Percentiles rank a stretch among this genome's conserved stretches.
phyloP scores from a whole-genome alignment of 169 alveolate genomes.

The Nephromyces sp. region DNA sequence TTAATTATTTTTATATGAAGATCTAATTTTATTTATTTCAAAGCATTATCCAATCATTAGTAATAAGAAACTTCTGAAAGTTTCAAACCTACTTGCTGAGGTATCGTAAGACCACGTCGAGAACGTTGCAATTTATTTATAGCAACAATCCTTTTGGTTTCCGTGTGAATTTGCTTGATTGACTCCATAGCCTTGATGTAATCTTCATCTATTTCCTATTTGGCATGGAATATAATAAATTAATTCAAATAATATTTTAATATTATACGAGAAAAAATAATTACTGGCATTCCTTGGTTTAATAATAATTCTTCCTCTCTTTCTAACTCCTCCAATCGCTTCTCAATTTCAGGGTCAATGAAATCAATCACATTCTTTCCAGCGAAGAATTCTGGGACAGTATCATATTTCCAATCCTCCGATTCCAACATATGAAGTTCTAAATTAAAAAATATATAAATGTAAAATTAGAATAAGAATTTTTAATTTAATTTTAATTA shows the following conservation, averaged over 20 bases:
- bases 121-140: too few species aligned
- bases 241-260: background rate
- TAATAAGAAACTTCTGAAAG: too few species aligned
- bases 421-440: slow-evolving; percentile 74
- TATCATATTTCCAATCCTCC: slow-evolving; percentile 92
- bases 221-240: background rate
- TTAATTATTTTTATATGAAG: too few species aligned
- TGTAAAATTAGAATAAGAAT: too few species aligned
- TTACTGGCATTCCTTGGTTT: slow-evolving; percentile 13
- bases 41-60: too few species aligned
- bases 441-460: slow-evolving; percentile 27
- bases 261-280: background rate
- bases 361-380: slow-evolving; percentile 95
- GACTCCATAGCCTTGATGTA: too few species aligned
- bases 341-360: slow-evolving; percentile 89
- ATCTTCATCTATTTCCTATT: background rate
- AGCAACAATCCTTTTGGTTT: background rate
- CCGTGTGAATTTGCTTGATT: too few species aligned
- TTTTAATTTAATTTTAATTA: too few species aligned
- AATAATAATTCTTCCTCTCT: slow-evolving; percentile 86
- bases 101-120: too few species aligned
- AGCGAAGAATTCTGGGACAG: slow-evolving; percentile 90
- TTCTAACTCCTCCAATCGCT: slow-evolving; percentile 84
- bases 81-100: too few species aligned
- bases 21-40: too few species aligned